Percentiles rank a stretch among this genome's conserved stretches.
These are phyloP conservation scores for Closterium sp. DNA, from an alignment of 139 green algal genomes.

Conservation along the genomic window DNA sequence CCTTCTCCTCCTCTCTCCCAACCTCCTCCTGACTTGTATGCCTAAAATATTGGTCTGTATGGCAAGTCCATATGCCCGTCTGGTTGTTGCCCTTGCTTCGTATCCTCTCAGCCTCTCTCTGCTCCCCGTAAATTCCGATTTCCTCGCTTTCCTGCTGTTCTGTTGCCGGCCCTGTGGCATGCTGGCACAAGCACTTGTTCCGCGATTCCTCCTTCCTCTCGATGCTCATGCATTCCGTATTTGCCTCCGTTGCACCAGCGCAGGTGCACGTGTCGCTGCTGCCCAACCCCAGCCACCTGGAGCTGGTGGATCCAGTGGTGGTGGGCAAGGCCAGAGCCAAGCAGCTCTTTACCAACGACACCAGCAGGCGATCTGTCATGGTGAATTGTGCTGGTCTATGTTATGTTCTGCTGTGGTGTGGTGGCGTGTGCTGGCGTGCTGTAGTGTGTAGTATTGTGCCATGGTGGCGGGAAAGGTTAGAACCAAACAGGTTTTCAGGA, in stretches of 20 bases:
- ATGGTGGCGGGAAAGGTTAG: not conserved
- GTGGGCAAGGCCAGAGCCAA: slow-evolving; percentile 71
- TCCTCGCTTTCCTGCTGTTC: too few species aligned
- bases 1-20: too few species aligned
- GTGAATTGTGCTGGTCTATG: slow-evolving; percentile 9
- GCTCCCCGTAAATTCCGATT: too few species aligned
- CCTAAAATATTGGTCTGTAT: too few species aligned
- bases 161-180: too few species aligned
- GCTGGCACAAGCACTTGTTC: not conserved
- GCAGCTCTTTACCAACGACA: slow-evolving; percentile 55
- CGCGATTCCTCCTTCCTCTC: not conserved
- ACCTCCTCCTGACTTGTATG: too few species aligned
- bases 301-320: slow-evolving; percentile 74
- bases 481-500: too few species aligned
- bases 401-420: not conserved
- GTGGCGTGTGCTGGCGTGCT: too few species aligned
- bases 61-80: too few species aligned
- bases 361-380: slow-evolving; percentile 64
- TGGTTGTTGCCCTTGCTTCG: too few species aligned
- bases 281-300: slow-evolving; percentile 67
- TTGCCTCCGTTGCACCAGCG: slow-evolving; percentile 56
- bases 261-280: slow-evolving; percentile 1
- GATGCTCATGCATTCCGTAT: slow-evolving; percentile 42
- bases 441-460: not conserved
- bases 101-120: too few species aligned